Base-by-base conservation (phyloP, 345 rosid genomes). In the Theobroma cacao region DNA sequence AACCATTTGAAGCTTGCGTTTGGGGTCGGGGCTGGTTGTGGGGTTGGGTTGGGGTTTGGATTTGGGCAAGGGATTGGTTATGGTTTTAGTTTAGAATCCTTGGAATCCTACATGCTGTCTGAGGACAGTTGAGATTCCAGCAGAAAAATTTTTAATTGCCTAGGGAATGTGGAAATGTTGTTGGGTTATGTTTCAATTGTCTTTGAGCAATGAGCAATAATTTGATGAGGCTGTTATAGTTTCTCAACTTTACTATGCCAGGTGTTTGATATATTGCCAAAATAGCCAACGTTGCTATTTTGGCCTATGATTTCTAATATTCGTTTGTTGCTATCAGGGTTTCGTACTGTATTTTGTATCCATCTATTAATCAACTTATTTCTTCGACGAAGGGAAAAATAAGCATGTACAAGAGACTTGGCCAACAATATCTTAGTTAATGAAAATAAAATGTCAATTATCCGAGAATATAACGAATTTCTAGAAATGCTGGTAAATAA, bases 11-110 rank as follows among this genome's bases (percentile, higher is more conserved):
- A 80, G 67, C 60, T 86, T 74, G 89, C 75, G 2, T 82, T 86
- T 69, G 91, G 91, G 26, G 43, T 86, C 24, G 91, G 91, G 0
- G 64, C 83, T 65, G 90, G 93, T 45, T 90, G 93, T 22, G 91
- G 91, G 7, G 28, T 86, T 15, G 93, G 93, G 7, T 28, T 90
- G 1, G 91, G 90, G 33, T 83, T 88, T 22, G 91, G 89, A 13
- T 87, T 77, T 28, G 93, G 93, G 40, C 80, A 82, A 70, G 93
- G 93, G 13, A 45, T 90, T 68, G 93, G 93, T 14, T 83, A 85
- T 77, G 93, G 90, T 17, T 47, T 43, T 45, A 82, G 85, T 72
- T 80, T 80, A 58, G 91, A 81, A 31, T 77, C 85, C 18, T 53
- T 81, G 10, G 30, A 50, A 28, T 55, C 72, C 55, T 26, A 45